A percentile compares a stretch with the other conserved stretches of the same genome.
Conservation (phyloP, 148 eudicot species). For the Cornus suecica region DNA sequence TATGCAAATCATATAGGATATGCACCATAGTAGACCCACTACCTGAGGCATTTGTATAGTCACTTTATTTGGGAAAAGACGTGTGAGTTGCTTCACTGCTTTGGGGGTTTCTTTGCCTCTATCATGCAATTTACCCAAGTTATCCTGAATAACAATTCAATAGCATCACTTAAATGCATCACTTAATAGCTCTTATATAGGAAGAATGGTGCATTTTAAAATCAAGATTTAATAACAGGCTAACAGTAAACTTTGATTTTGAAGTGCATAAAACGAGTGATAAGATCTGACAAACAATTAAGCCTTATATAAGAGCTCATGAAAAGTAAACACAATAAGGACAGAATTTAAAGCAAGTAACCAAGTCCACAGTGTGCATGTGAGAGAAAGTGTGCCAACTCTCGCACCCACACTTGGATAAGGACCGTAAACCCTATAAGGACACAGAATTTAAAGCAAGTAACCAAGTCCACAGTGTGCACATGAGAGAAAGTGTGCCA, state of each 20-base stretch:
- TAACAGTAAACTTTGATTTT: neutral
- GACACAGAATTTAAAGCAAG: neutral
- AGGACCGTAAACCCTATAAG: neutral
- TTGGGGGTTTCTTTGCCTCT: constrained; percentile 77
- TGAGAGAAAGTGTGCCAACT: neutral
- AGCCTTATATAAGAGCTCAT: neutral
- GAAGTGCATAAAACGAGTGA: neutral
- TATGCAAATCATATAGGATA: neutral
- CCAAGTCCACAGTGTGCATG: neutral
- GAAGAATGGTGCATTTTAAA: neutral
- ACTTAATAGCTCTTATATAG: too few species aligned
- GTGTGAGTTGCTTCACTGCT: constrained; percentile 68
- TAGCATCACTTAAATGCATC: neutral
- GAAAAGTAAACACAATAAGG: neutral
- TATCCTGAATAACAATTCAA: constrained; percentile 45
- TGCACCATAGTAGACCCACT: neutral
- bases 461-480: neutral
- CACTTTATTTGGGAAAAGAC: constrained; percentile 90
- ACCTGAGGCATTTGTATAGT: constrained; percentile 94
- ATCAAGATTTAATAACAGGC: neutral
- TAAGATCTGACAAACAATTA: neutral
- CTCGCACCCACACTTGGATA: too few species aligned
- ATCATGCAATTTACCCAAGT: constrained; percentile 72
- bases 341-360: neutral
- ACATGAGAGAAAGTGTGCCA: neutral